These are phyloP conservation scores for Lentinula sp. DNA, from an alignment of 768 basidiomycete species.

Conservation along the genomic window DNA sequence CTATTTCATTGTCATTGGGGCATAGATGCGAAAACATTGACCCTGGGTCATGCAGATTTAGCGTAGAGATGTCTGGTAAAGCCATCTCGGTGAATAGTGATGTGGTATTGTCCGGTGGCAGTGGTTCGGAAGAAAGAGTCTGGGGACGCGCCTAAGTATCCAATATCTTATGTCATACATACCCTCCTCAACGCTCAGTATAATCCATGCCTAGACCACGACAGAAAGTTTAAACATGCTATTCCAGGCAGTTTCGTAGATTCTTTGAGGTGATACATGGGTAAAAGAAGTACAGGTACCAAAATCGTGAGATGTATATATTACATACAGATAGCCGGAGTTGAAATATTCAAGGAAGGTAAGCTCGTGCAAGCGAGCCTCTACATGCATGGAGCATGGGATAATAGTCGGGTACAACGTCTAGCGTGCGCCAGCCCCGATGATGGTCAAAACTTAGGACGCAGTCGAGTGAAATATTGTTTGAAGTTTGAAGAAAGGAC, in stretches of 20 bases:
- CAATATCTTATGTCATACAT: neutral
- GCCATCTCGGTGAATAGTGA: conserved; percentile 18
- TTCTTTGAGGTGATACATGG: conserved; percentile 10
- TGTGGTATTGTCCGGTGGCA: neutral
- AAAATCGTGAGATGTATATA: neutral
- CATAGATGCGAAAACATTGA: conserved; percentile 14
- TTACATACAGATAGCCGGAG: neutral
- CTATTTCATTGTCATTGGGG: conserved; percentile 23
- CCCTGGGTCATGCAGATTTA: conserved; percentile 34
- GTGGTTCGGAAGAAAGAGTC: neutral
- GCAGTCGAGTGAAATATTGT: neutral
- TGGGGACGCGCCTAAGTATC: neutral
- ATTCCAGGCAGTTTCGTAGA: neutral
- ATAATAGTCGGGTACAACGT: neutral
- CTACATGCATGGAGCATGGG: neutral
- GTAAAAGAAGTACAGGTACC: neutral
- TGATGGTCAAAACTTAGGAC: neutral
- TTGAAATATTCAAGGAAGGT: neutral
- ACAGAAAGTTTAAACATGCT: neutral
- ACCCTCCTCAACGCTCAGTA: too few species aligned
- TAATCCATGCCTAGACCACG: too few species aligned
- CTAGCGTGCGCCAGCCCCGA: neutral
- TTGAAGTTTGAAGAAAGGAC: neutral
- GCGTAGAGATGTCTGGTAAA: conserved; percentile 41
- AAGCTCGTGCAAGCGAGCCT: neutral